phyloP scores from a whole-genome alignment of 2,329 filamentous ascomycete genomes.

The Ascosphaera pollenicola region DNA sequence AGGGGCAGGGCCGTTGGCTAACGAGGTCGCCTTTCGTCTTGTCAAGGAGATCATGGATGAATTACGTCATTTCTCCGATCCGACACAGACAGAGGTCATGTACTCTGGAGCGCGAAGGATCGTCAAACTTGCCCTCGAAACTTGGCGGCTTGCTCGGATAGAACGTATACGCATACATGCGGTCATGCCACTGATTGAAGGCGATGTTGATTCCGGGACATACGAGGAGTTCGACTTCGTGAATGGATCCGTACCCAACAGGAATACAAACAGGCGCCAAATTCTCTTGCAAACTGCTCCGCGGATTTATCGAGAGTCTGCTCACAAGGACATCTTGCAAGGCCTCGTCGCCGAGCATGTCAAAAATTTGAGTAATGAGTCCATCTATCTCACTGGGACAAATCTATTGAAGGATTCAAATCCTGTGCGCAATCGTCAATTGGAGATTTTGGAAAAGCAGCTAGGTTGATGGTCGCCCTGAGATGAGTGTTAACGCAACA shows the following conservation, averaged over 20 bases:
- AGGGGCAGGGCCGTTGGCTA: conserved; percentile 33
- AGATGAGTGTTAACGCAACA: not conserved
- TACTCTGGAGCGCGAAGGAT: conserved; percentile 29
- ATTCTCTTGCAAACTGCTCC: conserved; percentile 30
- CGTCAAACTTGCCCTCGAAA: conserved; percentile 35
- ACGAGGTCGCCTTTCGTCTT: conserved; percentile 30
- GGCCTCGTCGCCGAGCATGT: conserved; percentile 24
- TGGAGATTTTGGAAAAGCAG: conserved; percentile 17
- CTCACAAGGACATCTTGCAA: conserved; percentile 22
- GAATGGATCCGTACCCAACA: not conserved
- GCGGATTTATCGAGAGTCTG: conserved; percentile 28
- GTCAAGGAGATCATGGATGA: conserved; percentile 34
- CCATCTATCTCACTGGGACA: conserved; percentile 27
- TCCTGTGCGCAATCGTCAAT: conserved; percentile 16
- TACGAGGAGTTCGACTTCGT: conserved; percentile 12
- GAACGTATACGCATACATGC: conserved; percentile 33
- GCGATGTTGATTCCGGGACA: conserved; percentile 4
- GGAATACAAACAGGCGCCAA: conserved; percentile 11
- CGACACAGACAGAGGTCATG: conserved; percentile 28
- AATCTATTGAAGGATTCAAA: conserved; percentile 29
- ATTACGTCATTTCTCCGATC: conserved; percentile 31
- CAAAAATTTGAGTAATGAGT: conserved; percentile 8
- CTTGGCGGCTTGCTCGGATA: conserved; percentile 34
- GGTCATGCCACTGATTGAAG: conserved; percentile 22
- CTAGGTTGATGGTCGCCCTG: not conserved